A percentile compares a stretch with the other conserved stretches of the same genome.
These are phyloP conservation scores for Mucuna pruriens DNA, from an alignment of 306 rosid species.

Conservation along the genomic window DNA sequence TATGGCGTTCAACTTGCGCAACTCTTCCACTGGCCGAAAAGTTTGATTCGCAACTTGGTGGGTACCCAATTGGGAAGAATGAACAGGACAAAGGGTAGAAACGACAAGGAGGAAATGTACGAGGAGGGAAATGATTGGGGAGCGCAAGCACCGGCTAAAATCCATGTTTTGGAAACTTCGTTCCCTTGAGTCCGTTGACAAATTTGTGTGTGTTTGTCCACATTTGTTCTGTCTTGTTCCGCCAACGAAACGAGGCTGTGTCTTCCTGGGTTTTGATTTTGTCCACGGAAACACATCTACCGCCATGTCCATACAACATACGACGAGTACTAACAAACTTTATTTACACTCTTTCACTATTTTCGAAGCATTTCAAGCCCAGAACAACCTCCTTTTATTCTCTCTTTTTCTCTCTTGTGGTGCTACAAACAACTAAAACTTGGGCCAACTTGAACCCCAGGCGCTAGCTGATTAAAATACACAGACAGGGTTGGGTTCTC, in stretches of 20 bases:
- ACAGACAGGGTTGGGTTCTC: not conserved
- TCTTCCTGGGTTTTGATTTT: conserved; percentile 30
- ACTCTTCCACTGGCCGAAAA: conserved; percentile 54
- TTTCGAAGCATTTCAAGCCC: conserved; percentile 46
- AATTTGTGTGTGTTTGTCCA: conserved; percentile 28
- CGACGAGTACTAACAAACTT: conserved; percentile 34
- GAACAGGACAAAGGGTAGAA: conserved; percentile 51
- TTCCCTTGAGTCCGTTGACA: conserved; percentile 10
- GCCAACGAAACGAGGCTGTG: conserved; percentile 35
- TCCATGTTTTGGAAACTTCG: conserved; percentile 52
- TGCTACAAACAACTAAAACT: not conserved
- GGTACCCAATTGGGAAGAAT: conserved; percentile 34
- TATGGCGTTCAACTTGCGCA: conserved; percentile 51
- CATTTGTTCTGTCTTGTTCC: conserved; percentile 48
- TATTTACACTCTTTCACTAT: conserved; percentile 49
- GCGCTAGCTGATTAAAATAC: not conserved
- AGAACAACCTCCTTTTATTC: conserved; percentile 31
- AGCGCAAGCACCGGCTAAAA: conserved; percentile 47
- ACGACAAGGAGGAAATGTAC: conserved; percentile 56
- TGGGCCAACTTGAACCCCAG: not conserved
- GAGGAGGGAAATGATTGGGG: conserved; percentile 44
- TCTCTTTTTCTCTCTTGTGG: conserved; percentile 17
- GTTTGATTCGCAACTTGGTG: conserved; percentile 52
- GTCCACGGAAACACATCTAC: conserved; percentile 40
- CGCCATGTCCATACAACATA: conserved; percentile 42